These are phyloP conservation scores for Dactylellina sp. DNA, from an alignment of 2,329 filamentous ascomycete genomes.

Conservation along the genomic window DNA sequence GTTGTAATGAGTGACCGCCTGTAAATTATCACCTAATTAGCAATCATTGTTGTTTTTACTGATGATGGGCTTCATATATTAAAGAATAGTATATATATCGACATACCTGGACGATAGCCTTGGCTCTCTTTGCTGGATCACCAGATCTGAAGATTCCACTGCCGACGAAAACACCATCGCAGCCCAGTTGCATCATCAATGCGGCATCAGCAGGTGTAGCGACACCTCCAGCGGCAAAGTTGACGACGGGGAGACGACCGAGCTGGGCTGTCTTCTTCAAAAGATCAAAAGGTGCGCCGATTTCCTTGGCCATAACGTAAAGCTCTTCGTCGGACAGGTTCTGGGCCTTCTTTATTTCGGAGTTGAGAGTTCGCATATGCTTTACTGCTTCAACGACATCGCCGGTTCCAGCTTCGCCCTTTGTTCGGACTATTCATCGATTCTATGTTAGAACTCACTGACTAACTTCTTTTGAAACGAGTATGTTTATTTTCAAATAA, in stretches of 20 bases:
- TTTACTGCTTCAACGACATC: conserved; percentile 96
- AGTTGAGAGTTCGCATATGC: conserved; percentile 91
- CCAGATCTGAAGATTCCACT: conserved; percentile 98
- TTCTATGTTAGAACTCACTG: conserved; percentile 1
- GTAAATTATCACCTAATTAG: neutral
- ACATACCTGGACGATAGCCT: conserved; percentile 81
- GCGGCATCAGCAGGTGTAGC: conserved; percentile 98
- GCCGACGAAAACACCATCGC: conserved; percentile 97
- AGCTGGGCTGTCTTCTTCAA: conserved; percentile 88
- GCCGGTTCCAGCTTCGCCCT: conserved; percentile 96
- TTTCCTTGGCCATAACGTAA: conserved; percentile 81
- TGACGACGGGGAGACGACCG: conserved; percentile 90
- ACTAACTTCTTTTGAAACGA: neutral
- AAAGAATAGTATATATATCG: conserved; percentile 4
- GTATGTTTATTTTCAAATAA: too few species aligned
- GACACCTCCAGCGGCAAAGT: conserved; percentile 98
- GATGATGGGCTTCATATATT: too few species aligned
- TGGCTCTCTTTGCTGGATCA: conserved; percentile 87
- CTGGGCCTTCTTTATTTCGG: conserved; percentile 79
- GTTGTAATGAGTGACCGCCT: conserved; percentile 86
- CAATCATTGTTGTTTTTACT: neutral
- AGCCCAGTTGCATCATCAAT: conserved; percentile 98
- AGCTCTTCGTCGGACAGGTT: conserved; percentile 77
- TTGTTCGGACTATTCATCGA: conserved; percentile 76
- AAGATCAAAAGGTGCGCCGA: conserved; percentile 81